Conservation (phyloP, 2,329 filamentous ascomycete species). For the Chrysoporthe cubensis region DNA sequence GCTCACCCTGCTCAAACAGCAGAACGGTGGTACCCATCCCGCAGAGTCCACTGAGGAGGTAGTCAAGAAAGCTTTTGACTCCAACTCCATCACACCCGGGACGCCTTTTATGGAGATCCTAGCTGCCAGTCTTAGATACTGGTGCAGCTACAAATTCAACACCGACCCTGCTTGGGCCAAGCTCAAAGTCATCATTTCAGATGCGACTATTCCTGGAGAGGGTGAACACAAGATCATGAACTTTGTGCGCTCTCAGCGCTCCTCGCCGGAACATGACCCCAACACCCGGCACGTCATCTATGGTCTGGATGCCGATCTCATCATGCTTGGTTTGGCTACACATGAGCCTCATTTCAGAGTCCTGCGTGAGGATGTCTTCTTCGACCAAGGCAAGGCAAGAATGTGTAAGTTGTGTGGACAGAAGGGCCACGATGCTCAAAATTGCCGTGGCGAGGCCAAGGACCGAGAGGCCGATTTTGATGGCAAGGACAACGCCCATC, state of each 20-base stretch:
- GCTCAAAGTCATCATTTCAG: constrained; percentile 96
- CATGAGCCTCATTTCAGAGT: constrained; percentile 98
- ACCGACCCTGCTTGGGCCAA: constrained; percentile 95
- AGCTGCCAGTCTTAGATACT: constrained; percentile 87
- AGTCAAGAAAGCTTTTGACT: constrained; percentile 91
- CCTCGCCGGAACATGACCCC: constrained; percentile 88
- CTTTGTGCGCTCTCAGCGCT: constrained; percentile 91
- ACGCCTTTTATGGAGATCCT: constrained; percentile 99
- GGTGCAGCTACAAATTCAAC: constrained; percentile 97
- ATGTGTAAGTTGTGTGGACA: constrained; percentile 90
- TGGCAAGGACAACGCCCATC: constrained; percentile 72
- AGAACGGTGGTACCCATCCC: constrained; percentile 68
- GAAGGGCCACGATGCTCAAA: constrained; percentile 84
- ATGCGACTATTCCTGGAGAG: constrained; percentile 96
- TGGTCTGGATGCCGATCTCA: constrained; percentile 94
- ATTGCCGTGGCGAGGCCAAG: constrained; percentile 80
- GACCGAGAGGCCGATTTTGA: constrained; percentile 79
- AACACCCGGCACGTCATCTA: constrained; percentile 99
- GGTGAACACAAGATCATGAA: constrained; percentile 99
- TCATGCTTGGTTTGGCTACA: constrained; percentile 96
- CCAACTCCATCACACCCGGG: constrained; percentile 85
- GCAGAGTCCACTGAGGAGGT: constrained; percentile 64
- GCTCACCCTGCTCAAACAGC: constrained; percentile 79
- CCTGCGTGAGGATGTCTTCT: constrained; percentile 94
- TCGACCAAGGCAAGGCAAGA: constrained; percentile 80